Percentiles rank a stretch among this genome's conserved stretches.
Evolutionary conservation across 306 rosid genomes (phyloP).

Genomic region (Rosa lucieae): DNA sequence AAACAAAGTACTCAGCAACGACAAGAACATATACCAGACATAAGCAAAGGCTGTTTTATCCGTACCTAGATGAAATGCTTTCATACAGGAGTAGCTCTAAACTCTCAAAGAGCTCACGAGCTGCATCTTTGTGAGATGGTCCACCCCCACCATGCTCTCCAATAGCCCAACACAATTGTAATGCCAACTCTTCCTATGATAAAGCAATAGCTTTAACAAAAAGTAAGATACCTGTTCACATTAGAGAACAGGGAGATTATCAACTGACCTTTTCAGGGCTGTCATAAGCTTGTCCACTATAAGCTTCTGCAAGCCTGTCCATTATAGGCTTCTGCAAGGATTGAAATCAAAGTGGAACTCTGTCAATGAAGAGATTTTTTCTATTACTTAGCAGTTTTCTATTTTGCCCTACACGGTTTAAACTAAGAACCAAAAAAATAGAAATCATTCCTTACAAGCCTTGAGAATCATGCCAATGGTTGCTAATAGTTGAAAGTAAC

Average conservation of each 20-base stretch:
- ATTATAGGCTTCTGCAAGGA: conserved; percentile 87
- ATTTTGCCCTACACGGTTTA: neutral
- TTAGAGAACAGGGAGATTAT: conserved; percentile 20
- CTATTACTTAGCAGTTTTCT: neutral
- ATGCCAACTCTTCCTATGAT: conserved; percentile 82
- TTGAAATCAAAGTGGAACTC: conserved; percentile 1
- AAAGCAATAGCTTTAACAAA: conserved; percentile 21
- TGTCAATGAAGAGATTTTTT: neutral
- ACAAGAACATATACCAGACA: conserved; percentile 3
- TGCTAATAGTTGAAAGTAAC: conserved; percentile 15
- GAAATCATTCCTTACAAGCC: neutral
- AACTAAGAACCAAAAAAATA: neutral
- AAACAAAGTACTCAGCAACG: conserved; percentile 16
- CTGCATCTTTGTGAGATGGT: conserved; percentile 84
- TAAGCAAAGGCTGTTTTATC: neutral
- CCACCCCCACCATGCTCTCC: conserved; percentile 99
- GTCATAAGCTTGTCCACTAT: conserved; percentile 62
- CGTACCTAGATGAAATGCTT: conserved; percentile 88
- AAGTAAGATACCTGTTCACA: conserved; percentile 12
- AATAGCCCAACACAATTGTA: conserved; percentile 95
- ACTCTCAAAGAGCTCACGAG: conserved; percentile 97
- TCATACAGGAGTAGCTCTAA: conserved; percentile 91
- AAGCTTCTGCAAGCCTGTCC: conserved; percentile 84
- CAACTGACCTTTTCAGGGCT: conserved; percentile 73
- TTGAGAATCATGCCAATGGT: neutral